Evolutionary conservation across 768 basidiomycete species (phyloP).

Genomic region (Lentinula aciculospora): DNA sequence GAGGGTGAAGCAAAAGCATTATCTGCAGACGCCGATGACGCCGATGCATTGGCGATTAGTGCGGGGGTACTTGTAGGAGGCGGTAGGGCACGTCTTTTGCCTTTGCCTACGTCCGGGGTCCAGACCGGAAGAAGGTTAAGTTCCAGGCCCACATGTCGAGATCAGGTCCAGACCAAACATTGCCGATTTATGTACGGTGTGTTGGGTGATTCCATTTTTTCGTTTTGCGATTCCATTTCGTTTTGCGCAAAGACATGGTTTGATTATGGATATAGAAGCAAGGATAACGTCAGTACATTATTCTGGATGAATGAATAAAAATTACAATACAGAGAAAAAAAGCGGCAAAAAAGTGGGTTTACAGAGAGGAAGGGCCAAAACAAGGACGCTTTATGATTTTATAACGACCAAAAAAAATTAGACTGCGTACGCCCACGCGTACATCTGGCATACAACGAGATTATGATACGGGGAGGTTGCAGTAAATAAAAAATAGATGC

Average conservation of each 20-base stretch:
- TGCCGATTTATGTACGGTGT: constrained; percentile 23
- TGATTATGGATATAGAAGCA: constrained; percentile 1
- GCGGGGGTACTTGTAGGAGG: background rate
- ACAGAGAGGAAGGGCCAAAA: no score
- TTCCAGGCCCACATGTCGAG: background rate
- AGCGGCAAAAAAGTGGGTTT: background rate
- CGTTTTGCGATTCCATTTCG: no score
- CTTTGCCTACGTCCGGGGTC: constrained; percentile 9
- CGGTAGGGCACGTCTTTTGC: constrained; percentile 2
- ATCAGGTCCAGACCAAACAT: constrained; percentile 11
- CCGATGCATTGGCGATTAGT: background rate
- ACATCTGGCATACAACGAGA: background rate
- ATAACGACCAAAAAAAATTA: background rate
- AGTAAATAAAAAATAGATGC: background rate
- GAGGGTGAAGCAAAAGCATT: background rate
- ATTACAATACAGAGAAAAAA: background rate
- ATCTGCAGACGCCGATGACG: background rate
- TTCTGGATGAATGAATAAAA: background rate
- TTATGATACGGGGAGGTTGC: background rate
- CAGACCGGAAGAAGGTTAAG: constrained; percentile 8
- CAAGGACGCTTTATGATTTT: no score
- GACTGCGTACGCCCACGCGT: background rate
- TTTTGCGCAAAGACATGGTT: background rate
- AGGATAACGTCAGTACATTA: constrained; percentile 4
- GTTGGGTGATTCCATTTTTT: background rate